phyloP scores from a whole-genome alignment of 352 stramenopile genomes.

The Pythium biforme region DNA sequence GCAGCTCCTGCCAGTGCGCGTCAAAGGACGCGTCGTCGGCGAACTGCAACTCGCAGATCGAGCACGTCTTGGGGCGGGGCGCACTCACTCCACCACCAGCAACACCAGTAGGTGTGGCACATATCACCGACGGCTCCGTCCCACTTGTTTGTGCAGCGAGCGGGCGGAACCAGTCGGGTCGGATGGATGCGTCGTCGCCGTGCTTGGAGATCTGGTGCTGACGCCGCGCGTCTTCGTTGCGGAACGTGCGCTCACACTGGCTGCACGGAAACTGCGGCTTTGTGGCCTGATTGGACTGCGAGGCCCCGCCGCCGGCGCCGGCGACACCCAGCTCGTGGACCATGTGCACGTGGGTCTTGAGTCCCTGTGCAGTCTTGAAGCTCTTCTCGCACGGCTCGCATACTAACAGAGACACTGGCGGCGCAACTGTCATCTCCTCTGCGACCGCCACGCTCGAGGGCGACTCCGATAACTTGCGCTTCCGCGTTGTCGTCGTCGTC shows the following conservation, averaged over 20 bases:
- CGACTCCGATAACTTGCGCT: conserved; percentile 12
- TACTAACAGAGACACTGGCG: conserved; percentile 23
- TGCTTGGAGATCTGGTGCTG: conserved; percentile 84
- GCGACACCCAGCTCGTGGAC: conserved; percentile 68
- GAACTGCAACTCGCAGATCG: conserved; percentile 31
- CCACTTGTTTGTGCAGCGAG: neutral
- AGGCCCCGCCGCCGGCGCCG: neutral
- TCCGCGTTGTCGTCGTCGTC: neutral
- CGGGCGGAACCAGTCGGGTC: conserved; percentile 71
- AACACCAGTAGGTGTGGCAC: neutral
- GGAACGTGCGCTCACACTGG: conserved; percentile 65
- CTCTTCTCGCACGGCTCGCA: conserved; percentile 58
- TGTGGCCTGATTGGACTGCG: no score
- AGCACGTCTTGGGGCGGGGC: conserved; percentile 32
- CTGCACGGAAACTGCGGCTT: conserved; percentile 32
- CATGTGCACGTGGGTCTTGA: conserved; percentile 82
- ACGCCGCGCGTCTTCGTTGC: conserved; percentile 66
- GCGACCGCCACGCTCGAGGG: neutral
- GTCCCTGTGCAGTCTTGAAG: conserved; percentile 70
- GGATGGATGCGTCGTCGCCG: conserved; percentile 70
- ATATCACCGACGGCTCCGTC: no score
- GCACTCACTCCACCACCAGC: neutral
- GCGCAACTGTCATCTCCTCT: neutral
- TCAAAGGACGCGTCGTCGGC: conserved; percentile 18
- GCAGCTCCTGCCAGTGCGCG: conserved; percentile 30